phyloP scores from a whole-genome alignment of 192 early-diverging fungal genomes.

The Podila epigama region DNA sequence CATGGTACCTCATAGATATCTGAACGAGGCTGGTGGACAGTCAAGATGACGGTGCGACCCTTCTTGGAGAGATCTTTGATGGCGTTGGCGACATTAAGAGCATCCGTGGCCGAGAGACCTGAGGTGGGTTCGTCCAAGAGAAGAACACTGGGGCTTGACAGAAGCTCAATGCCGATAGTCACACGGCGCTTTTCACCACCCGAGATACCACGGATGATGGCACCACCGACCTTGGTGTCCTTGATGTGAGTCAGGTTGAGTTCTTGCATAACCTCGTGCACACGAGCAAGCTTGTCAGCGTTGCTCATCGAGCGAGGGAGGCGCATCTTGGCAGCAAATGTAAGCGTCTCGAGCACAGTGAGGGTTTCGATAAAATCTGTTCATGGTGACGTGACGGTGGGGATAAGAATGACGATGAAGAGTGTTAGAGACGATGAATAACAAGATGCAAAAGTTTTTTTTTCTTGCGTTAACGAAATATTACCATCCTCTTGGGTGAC shows the following conservation, averaged over 20 bases:
- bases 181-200: constrained; percentile 80
- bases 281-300: constrained; percentile 52
- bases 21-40: constrained; percentile 94
- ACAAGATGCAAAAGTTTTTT: too few relatives aligned
- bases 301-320: constrained; percentile 54
- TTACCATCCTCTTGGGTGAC: constrained; percentile 63
- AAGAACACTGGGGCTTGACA: constrained; percentile 71
- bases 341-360: constrained; percentile 83
- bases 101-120: constrained; percentile 68
- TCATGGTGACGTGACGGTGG: neutral
- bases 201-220: constrained; percentile 70
- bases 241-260: constrained; percentile 71
- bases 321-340: constrained; percentile 57
- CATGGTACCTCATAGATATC: constrained; percentile 75
- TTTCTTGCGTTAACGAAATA: too few relatives aligned
- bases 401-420: too few relatives aligned
- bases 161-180: constrained; percentile 77
- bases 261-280: constrained; percentile 64
- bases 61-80: constrained; percentile 84
- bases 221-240: constrained; percentile 72
- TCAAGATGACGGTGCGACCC: constrained; percentile 88
- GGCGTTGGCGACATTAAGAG: constrained; percentile 93
- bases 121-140: constrained; percentile 80
- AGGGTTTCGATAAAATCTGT: constrained; percentile 51
- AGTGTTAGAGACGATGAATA: too few relatives aligned